A percentile compares a stretch with the other conserved stretches of the same genome.
phyloP scores from a whole-genome alignment of 306 rosid genomes.

The Sindora glabra region DNA sequence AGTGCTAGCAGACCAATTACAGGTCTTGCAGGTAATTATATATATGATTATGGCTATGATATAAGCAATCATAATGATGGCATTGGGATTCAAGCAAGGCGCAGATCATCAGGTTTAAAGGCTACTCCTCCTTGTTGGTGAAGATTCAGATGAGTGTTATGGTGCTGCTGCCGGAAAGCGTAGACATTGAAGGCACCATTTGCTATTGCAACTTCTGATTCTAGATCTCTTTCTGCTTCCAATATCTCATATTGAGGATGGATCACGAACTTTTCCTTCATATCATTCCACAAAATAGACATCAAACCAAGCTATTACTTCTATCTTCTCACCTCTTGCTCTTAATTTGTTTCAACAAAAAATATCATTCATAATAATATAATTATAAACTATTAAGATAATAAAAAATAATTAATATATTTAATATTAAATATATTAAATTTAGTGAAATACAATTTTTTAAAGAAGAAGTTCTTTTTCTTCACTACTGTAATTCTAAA shows the following conservation, averaged over 20 bases:
- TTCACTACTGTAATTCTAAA: too few species aligned
- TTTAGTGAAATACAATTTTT: too few species aligned
- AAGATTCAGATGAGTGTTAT: conserved; percentile 28
- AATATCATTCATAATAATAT: too few species aligned
- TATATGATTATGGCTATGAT: neutral
- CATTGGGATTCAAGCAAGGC: conserved; percentile 39
- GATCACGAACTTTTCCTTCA: conserved; percentile 50
- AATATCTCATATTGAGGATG: conserved; percentile 50
- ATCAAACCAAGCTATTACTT: neutral
- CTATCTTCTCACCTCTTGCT: too few species aligned
- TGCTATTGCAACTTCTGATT: conserved; percentile 40
- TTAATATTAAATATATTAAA: too few species aligned
- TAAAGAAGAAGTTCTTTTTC: too few species aligned
- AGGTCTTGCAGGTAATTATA: neutral
- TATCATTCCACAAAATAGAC: neutral
- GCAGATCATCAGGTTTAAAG: conserved; percentile 30
- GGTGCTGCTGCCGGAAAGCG: conserved; percentile 40
- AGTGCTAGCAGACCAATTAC: too few species aligned
- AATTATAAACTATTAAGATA: too few species aligned
- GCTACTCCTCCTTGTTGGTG: conserved; percentile 14
- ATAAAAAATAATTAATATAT: too few species aligned
- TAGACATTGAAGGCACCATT: conserved; percentile 57
- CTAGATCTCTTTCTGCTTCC: conserved; percentile 43
- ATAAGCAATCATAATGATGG: neutral
- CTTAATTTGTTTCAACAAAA: too few species aligned